Percentiles rank a stretch among this genome's conserved stretches.
phyloP scores from a whole-genome alignment of 768 basidiomycete species.

The Dictyophora rubrovolvata region DNA sequence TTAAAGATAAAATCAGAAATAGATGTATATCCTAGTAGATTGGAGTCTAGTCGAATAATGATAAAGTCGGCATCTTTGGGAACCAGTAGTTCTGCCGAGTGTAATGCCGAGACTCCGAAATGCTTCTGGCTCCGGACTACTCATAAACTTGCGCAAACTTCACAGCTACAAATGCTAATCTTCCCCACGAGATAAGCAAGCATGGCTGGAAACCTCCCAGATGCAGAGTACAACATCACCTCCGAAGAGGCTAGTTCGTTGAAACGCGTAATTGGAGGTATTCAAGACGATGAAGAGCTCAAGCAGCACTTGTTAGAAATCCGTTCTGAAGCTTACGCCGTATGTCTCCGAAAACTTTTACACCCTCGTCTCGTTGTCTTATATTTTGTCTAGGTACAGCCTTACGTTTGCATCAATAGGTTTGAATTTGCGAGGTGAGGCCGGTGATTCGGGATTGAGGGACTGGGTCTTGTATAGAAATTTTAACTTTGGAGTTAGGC shows the following conservation, averaged over 20 bases:
- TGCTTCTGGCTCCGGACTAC: too few relatives aligned
- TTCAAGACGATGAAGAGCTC: conserved; percentile 5
- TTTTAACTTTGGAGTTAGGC: not conserved
- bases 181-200: too few relatives aligned
- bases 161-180: not conserved
- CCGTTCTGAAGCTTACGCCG: conserved; percentile 6
- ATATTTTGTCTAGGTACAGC: conserved; percentile 14
- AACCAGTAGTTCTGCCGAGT: too few relatives aligned
- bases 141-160: not conserved
- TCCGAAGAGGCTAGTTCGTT: not conserved
- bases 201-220: not conserved
- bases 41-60: too few relatives aligned
- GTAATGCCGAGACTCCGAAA: too few relatives aligned
- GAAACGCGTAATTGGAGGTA: not conserved
- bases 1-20: too few relatives aligned
- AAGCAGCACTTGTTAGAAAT: not conserved
- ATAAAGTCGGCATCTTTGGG: too few relatives aligned
- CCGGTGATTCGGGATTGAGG: not conserved
- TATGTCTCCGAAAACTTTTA: not conserved
- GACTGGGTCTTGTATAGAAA: not conserved
- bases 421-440: conserved; percentile 20
- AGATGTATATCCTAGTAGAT: too few relatives aligned
- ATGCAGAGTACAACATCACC: not conserved
- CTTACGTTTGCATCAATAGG: conserved; percentile 21
- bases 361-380: conserved; percentile 6